Conservation (phyloP, 306 rosid species). For the Bauhinia variegata region DNA sequence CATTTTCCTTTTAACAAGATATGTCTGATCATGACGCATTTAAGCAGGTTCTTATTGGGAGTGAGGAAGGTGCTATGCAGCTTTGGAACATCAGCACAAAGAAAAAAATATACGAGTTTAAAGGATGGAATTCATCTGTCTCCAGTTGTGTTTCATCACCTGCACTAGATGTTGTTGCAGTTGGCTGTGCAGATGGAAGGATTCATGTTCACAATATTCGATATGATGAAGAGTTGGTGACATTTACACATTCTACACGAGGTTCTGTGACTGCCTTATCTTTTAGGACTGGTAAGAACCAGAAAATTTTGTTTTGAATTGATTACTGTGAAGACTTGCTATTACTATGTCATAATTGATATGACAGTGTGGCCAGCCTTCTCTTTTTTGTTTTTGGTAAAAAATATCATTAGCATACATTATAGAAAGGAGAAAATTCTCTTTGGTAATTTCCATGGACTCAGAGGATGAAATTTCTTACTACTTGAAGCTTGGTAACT, state of each 20-base stretch:
- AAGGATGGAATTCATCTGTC: slow-evolving; percentile 87
- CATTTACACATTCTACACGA: slow-evolving; percentile 84
- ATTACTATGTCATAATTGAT: neutral
- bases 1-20: slow-evolving; percentile 7
- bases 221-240: slow-evolving; percentile 72
- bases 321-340: neutral
- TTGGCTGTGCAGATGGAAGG: slow-evolving; percentile 90
- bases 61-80: slow-evolving; percentile 82
- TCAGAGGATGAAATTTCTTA: slow-evolving; percentile 1
- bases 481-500: slow-evolving; percentile 7
- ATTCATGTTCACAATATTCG: slow-evolving; percentile 82
- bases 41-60: slow-evolving; percentile 80
- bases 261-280: slow-evolving; percentile 95
- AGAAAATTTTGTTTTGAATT: neutral
- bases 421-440: too few species aligned
- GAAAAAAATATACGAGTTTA: slow-evolving; percentile 81
- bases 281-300: slow-evolving; percentile 72
- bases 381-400: too few species aligned
- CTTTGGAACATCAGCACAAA: slow-evolving; percentile 92
- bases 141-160: slow-evolving; percentile 84
- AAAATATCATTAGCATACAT: too few species aligned
- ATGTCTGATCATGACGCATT: slow-evolving; percentile 26
- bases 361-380: neutral
- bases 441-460: too few species aligned
- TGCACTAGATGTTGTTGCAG: slow-evolving; percentile 86